phyloP scores from a whole-genome alignment of 345 rosid genomes.

The Anastatica hierochuntica region DNA sequence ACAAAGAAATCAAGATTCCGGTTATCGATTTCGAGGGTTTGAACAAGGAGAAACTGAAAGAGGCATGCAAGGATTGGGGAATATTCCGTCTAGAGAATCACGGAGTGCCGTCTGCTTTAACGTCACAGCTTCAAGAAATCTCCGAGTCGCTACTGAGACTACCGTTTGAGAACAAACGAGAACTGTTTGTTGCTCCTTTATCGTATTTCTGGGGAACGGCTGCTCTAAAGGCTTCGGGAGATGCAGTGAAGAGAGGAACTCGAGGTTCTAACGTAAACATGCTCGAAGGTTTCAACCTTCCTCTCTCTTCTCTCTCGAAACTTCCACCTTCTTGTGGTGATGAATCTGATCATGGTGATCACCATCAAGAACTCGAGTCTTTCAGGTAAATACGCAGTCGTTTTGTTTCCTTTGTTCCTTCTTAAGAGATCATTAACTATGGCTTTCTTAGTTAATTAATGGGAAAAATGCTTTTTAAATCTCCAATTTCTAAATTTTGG shows the following conservation, averaged over 20 bases:
- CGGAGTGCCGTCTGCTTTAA: slow-evolving; percentile 40
- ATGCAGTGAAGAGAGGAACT: slow-evolving; percentile 32
- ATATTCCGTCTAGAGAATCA: slow-evolving; percentile 60
- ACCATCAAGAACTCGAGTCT: neutral
- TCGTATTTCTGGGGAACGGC: slow-evolving; percentile 85
- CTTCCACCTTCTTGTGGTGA: neutral
- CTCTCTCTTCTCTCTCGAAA: slow-evolving; percentile 41
- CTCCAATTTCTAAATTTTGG: too few species aligned
- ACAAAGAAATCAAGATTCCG: neutral
- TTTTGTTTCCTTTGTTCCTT: too few species aligned
- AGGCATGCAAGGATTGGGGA: slow-evolving; percentile 58
- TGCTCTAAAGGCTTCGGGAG: slow-evolving; percentile 48
- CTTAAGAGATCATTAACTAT: too few species aligned
- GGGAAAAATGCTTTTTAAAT: too few species aligned
- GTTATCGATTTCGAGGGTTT: neutral
- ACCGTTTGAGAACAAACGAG: slow-evolving; percentile 35
- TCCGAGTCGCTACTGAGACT: slow-evolving; percentile 36
- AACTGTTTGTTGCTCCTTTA: slow-evolving; percentile 24
- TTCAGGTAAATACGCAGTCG: neutral
- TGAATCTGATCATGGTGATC: neutral
- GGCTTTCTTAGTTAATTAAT: too few species aligned
- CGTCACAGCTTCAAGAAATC: slow-evolving; percentile 31
- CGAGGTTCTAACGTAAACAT: slow-evolving; percentile 24
- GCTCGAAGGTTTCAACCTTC: slow-evolving; percentile 65
- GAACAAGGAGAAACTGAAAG: neutral